phyloP scores from a whole-genome alignment of 352 stramenopile genomes.

The Pythium plurisporium region DNA sequence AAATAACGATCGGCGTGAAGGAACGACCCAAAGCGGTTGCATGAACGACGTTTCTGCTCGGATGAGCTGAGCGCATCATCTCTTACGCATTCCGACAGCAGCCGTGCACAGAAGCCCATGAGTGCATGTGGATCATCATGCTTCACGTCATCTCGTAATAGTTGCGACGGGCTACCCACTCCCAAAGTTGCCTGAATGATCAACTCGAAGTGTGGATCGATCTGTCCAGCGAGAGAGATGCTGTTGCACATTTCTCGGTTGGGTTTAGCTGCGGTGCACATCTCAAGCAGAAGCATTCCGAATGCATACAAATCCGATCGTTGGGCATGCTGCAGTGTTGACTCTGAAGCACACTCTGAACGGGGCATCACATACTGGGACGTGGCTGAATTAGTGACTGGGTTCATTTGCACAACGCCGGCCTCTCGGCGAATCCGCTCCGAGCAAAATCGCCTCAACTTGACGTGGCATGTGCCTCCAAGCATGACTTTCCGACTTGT shows the following conservation, averaged over 20 bases:
- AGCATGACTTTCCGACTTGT: constrained; percentile 75
- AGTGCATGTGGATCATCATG: neutral
- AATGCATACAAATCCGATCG: constrained; percentile 59
- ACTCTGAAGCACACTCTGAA: neutral
- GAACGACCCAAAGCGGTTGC: constrained; percentile 36
- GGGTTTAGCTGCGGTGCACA: constrained; percentile 54
- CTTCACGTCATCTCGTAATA: neutral
- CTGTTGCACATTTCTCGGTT: constrained; percentile 49
- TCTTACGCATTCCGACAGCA: constrained; percentile 1
- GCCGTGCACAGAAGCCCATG: constrained; percentile 1
- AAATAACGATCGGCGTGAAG: constrained; percentile 53
- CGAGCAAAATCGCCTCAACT: constrained; percentile 48
- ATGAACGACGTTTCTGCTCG: constrained; percentile 3
- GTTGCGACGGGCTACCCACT: neutral
- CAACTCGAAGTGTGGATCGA: constrained; percentile 40
- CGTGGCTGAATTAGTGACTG: constrained; percentile 14
- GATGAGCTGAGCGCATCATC: neutral
- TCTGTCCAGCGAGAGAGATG: constrained; percentile 35
- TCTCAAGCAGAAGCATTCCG: constrained; percentile 63
- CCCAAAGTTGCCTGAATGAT: constrained; percentile 28
- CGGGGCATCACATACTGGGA: constrained; percentile 27
- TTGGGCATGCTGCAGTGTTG: neutral
- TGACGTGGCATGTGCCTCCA: constrained; percentile 28
- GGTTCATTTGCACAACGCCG: neutral
- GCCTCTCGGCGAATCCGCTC: constrained; percentile 32